These are phyloP conservation scores for Dillenia suffruticosa DNA, from an alignment of 164 flowering plant species.

Conservation along the genomic window DNA sequence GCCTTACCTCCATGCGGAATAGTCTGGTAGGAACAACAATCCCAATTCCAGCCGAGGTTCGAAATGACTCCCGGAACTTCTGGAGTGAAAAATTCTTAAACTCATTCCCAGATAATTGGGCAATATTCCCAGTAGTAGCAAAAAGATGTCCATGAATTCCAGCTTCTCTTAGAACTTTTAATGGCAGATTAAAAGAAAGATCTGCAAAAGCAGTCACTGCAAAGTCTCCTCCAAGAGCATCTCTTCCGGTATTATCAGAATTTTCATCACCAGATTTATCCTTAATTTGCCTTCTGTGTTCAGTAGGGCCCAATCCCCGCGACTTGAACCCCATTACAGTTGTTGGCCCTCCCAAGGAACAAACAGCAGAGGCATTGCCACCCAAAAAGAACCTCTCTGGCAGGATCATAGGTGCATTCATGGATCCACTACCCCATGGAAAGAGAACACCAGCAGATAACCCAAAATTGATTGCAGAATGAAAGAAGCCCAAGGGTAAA, in stretches of 20 bases:
- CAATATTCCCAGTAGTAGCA: conserved; percentile 73
- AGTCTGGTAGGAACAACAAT: conserved; percentile 71
- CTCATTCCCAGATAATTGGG: conserved; percentile 60
- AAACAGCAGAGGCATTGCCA: conserved; percentile 80
- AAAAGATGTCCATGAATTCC: conserved; percentile 90
- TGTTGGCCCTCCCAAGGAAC: conserved; percentile 70
- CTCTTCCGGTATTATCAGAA: conserved; percentile 41
- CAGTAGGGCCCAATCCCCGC: conserved; percentile 81
- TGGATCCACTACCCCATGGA: conserved; percentile 81
- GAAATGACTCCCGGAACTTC: conserved; percentile 54
- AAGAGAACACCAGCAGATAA: conserved; percentile 63
- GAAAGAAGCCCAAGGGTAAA: conserved; percentile 70
- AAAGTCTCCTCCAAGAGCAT: conserved; percentile 85
- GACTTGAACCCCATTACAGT: conserved; percentile 72
- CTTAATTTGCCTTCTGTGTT: conserved; percentile 47
- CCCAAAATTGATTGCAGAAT: conserved; percentile 82
- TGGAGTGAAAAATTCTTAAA: conserved; percentile 43
- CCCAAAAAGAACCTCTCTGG: conserved; percentile 90
- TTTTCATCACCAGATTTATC: conserved; percentile 32
- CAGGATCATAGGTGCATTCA: conserved; percentile 49
- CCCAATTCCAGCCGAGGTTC: conserved; percentile 75
- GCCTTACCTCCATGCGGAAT: conserved; percentile 89
- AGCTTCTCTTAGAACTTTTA: conserved; percentile 61
- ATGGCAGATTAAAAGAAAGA: conserved; percentile 81
- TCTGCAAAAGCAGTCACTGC: conserved; percentile 89